Evolutionary conservation across 164 flowering plant species (phyloP).

Genomic region (Piper longum): DNA sequence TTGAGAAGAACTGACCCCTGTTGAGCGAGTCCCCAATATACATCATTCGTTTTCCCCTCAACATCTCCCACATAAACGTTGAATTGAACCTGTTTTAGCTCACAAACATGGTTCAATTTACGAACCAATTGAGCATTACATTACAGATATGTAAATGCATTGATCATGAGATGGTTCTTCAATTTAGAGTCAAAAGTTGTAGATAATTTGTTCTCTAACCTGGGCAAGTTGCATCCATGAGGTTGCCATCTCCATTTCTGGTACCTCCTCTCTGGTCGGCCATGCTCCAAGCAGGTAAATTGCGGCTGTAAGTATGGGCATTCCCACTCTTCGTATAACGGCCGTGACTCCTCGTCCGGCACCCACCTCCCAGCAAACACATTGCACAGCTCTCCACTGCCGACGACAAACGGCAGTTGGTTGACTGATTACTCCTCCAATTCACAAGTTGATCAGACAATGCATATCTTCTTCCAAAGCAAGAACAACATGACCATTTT

Average conservation of each 20-base stretch:
- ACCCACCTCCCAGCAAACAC: slow-evolving; percentile 73
- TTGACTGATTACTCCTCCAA: slow-evolving; percentile 1
- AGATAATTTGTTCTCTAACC: slow-evolving; percentile 17
- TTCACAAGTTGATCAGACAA: not conserved
- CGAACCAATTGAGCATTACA: not conserved
- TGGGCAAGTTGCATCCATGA: slow-evolving; percentile 57
- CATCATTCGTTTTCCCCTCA: slow-evolving; percentile 85
- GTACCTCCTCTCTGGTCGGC: slow-evolving; percentile 64
- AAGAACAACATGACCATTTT: not conserved
- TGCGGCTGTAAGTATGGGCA: slow-evolving; percentile 95
- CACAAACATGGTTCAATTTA: not conserved
- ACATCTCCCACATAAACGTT: slow-evolving; percentile 65
- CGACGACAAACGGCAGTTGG: slow-evolving; percentile 38
- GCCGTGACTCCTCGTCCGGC: slow-evolving; percentile 41
- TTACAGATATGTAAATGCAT: not conserved
- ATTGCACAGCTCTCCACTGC: slow-evolving; percentile 33
- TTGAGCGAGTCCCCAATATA: slow-evolving; percentile 83
- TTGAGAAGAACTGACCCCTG: slow-evolving; percentile 74
- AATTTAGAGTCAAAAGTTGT: no score
- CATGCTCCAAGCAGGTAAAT: slow-evolving; percentile 72
- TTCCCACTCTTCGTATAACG: slow-evolving; percentile 53
- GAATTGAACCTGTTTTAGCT: slow-evolving; percentile 65
- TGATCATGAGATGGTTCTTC: no score
- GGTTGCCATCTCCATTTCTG: slow-evolving; percentile 91
- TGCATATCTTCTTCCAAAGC: not conserved